A percentile compares a stretch with the other conserved stretches of the same genome.
Evolutionary conservation across 2,329 filamentous ascomycete genomes (phyloP).

Genomic region (Magnaporthiopsis poae): DNA sequence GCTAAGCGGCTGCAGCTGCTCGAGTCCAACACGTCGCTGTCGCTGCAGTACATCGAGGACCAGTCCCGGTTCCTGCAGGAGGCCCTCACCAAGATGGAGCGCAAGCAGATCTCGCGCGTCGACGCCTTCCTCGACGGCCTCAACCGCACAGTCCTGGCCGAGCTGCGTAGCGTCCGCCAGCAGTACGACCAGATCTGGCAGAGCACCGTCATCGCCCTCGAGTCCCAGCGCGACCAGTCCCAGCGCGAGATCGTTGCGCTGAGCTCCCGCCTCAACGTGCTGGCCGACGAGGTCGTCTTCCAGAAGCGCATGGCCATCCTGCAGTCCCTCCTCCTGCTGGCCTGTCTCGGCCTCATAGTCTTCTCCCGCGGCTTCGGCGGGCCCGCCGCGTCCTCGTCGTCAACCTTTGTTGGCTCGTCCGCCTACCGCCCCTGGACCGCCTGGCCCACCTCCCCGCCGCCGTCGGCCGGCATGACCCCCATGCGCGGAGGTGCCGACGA

Average conservation of each 20-base stretch:
- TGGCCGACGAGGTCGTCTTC: conserved; percentile 84
- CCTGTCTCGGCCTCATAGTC: conserved; percentile 78
- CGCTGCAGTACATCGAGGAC: conserved; percentile 90
- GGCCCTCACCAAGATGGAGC: conserved; percentile 76
- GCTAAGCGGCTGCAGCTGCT: conserved; percentile 85
- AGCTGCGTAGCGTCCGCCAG: conserved; percentile 65
- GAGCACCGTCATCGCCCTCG: conserved; percentile 82
- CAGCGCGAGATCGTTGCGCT: conserved; percentile 76
- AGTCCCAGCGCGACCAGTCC: conserved; percentile 76
- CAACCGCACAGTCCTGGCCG: conserved; percentile 77
- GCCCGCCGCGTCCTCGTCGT: conserved; percentile 16
- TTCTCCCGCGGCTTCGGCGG: conserved; percentile 51
- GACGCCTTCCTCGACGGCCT: conserved; percentile 70
- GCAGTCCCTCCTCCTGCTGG: conserved; percentile 75
- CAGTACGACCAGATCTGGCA: conserved; percentile 97
- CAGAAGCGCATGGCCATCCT: conserved; percentile 89
- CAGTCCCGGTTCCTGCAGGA: conserved; percentile 85
- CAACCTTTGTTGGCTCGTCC: conserved; percentile 9
- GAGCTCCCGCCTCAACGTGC: conserved; percentile 66
- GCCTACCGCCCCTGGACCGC: conserved; percentile 14
- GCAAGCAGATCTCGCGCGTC: conserved; percentile 75
- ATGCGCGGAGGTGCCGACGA: conserved; percentile 10
- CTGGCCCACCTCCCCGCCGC: conserved; percentile 21
- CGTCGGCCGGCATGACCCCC: conserved; percentile 12
- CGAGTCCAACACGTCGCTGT: conserved; percentile 85